Base-by-base conservation (phyloP, 257 asterid species). In the Plantago major region DNA sequence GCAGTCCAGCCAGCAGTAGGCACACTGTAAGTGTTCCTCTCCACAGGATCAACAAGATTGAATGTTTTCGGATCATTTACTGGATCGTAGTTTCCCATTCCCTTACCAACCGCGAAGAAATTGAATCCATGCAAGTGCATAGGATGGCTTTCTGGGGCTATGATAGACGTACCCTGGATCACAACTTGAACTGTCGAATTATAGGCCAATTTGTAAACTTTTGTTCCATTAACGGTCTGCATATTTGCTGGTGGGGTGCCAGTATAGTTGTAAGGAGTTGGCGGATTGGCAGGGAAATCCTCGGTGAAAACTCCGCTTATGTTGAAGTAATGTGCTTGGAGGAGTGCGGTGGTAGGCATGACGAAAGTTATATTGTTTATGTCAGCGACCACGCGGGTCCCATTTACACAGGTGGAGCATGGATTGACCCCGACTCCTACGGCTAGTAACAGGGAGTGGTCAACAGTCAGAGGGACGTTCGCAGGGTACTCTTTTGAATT, bases 71-170 rank as follows among this genome's bases (percentile, higher is more conserved):
- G 80, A 63, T 84, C 95, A 3, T 70, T 72, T 8, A 18, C 53
- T 2, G 90, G 84, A 63, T 87, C 85, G 48, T 66, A 87, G 50
- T 84, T 87, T 0, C 95, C 90, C 0, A 82, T 0, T 4, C 95
- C 95, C 28, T 72, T 78, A 33, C 88, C 95, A 4, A 87, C 81
- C 1, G 51, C 90, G 19, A 18, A 84, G 65, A 87, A 84, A 37
- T 87, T 82, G 15, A 62, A 79, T 1, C 95, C 95, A 30, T 87
- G 94, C 55, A 87, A 70, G 72, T 87, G 94, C 0, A 78, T 75
- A 3, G 95, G 95, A 62, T 84, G 94, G 83, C 90, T 87, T 73
- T 87, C 90, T 17, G 94, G 94, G 51, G 94, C 90, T 22, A 87
- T 51, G 8, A 84, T 68, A 9, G 76, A 16, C 43, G 85, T 84